These are phyloP conservation scores for Fomitopsis schrenkii DNA, from an alignment of 1,284 basidiomycete species.

Conservation along the genomic window DNA sequence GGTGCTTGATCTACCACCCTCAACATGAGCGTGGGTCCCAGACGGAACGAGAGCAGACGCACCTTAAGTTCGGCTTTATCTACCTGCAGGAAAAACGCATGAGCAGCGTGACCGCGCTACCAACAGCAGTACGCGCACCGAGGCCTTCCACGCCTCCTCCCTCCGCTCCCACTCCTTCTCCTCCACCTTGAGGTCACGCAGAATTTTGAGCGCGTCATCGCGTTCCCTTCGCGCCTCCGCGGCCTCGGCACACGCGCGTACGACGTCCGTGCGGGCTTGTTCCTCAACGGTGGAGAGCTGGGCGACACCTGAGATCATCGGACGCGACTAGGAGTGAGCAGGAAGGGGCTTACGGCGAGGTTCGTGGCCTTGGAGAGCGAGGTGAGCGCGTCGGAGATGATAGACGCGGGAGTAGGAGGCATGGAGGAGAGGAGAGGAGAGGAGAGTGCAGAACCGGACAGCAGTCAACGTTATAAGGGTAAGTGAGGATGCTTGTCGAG, in stretches of 20 bases:
- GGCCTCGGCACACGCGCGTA: slow-evolving; percentile 25
- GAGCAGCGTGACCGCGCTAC: neutral
- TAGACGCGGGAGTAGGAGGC: slow-evolving; percentile 16
- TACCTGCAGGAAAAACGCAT: slow-evolving; percentile 32
- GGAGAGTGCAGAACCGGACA: too few species aligned
- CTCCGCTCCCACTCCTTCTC: slow-evolving; percentile 47
- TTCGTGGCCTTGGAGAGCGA: slow-evolving; percentile 24
- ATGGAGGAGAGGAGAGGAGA: neutral
- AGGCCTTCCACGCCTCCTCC: slow-evolving; percentile 42
- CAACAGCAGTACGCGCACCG: slow-evolving; percentile 36
- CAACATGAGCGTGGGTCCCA: neutral
- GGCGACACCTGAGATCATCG: neutral
- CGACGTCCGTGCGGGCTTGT: slow-evolving; percentile 27
- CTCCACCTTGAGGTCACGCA: slow-evolving; percentile 43
- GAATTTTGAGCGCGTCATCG: slow-evolving; percentile 47
- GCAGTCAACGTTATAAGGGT: neutral
- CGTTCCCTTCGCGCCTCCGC: slow-evolving; percentile 47
- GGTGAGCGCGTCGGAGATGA: slow-evolving; percentile 25
- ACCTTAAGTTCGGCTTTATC: slow-evolving; percentile 58
- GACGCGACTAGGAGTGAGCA: neutral
- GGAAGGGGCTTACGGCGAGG: slow-evolving; percentile 19
- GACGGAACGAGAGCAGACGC: slow-evolving; percentile 13
- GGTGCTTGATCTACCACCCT: slow-evolving; percentile 46
- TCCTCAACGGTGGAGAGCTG: slow-evolving; percentile 26
- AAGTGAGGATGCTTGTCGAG: neutral